These are phyloP conservation scores for Chaetomium strumarium DNA, from an alignment of 2,329 filamentous ascomycete species.

Conservation along the genomic window DNA sequence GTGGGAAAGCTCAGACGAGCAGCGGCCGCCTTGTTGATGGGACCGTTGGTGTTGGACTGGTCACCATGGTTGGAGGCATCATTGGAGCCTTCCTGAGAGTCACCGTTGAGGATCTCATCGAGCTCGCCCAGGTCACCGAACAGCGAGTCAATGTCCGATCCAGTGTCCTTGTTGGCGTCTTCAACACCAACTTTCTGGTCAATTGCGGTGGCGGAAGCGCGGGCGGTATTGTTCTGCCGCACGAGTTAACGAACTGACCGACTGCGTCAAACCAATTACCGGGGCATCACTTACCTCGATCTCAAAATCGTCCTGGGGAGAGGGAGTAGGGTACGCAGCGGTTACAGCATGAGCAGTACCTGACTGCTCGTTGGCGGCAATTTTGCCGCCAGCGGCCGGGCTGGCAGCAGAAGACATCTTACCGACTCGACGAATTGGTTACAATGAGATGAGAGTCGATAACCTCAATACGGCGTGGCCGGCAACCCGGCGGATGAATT, in stretches of 20 bases:
- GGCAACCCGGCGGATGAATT: background rate
- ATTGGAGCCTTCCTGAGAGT: background rate
- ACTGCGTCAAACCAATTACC: background rate
- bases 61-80: background rate
- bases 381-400: constrained; percentile 3
- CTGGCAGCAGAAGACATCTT: constrained; percentile 7
- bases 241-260: background rate
- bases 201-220: background rate
- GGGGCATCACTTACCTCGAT: background rate
- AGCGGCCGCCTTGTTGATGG: background rate
- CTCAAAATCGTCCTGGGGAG: background rate
- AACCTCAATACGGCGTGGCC: background rate
- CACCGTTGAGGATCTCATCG: background rate
- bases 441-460: constrained; percentile 4
- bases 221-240: background rate
- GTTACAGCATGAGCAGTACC: constrained; percentile 9
- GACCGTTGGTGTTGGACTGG: background rate
- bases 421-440: background rate
- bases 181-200: background rate
- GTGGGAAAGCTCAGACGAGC: background rate
- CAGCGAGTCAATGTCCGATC: constrained; percentile 4
- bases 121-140: constrained; percentile 2
- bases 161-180: background rate
- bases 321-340: background rate
- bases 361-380: constrained; percentile 3